Percentiles rank a stretch among this genome's conserved stretches.
These are phyloP conservation scores for Xylariaceae sp. DNA, from an alignment of 2,329 filamentous ascomycete genomes.

Conservation along the genomic window DNA sequence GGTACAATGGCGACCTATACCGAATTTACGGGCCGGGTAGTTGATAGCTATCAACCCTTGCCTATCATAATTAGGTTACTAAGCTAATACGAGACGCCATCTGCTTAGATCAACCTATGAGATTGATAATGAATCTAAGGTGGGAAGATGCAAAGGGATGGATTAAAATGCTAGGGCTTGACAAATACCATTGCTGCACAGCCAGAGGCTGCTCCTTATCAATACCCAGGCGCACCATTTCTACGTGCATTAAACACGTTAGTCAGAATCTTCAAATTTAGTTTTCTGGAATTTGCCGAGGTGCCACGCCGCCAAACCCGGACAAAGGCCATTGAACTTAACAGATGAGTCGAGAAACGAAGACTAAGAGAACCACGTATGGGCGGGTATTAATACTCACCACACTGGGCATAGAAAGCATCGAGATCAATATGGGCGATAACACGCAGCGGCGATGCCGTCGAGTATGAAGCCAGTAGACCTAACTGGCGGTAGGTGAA, in stretches of 20 bases:
- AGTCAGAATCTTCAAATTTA: background rate
- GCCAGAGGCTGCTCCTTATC: conserved; percentile 81
- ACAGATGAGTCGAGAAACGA: background rate
- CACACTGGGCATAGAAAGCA: conserved; percentile 97
- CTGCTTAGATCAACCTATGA: background rate
- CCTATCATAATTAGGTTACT: conserved; percentile 51
- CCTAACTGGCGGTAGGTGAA: conserved; percentile 87
- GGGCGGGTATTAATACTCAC: conserved; percentile 12
- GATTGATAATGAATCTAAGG: background rate
- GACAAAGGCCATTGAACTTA: background rate
- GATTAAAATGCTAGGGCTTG: conserved; percentile 2
- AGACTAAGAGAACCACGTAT: background rate
- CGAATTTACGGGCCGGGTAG: conserved; percentile 84
- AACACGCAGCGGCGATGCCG: conserved; percentile 80
- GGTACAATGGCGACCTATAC: conserved; percentile 80
- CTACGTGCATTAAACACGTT: conserved; percentile 6
- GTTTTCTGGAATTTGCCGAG: background rate
- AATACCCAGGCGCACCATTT: conserved; percentile 83
- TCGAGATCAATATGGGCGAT: conserved; percentile 94
- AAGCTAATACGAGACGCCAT: background rate
- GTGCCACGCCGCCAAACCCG: background rate
- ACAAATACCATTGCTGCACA: conserved; percentile 83
- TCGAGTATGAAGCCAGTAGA: conserved; percentile 74
- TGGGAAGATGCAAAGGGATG: background rate
- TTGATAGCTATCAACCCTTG: conserved; percentile 95